Evolutionary conservation across 1,284 basidiomycete species (phyloP), one percentile per base, ranked within the genome.

Genomic region (Sutorius eximius): DNA sequence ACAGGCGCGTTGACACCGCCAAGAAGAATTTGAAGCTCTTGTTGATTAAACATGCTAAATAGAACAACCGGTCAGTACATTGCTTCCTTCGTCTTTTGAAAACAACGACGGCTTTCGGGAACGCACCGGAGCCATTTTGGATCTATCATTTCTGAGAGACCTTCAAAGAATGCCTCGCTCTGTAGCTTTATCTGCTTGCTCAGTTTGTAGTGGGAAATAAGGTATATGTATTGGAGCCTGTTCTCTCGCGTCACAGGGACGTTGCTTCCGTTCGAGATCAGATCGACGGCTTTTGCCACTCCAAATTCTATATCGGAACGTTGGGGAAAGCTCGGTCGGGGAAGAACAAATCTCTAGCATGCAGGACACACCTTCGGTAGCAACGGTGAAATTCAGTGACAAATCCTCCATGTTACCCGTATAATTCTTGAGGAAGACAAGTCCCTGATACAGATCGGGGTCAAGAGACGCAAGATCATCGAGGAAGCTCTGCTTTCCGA

Each of bases 381-480:
- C 86, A 33, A 97, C 82, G 0, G 94, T 92, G 61, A 98, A 98
- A 68, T 93, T 97, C 42, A 99, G 75, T 0, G 93, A 85, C n/a
- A 99, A 77, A 46, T 98, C 95, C 61, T 98, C 95, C 11, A 87
- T 84, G 63, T 96, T 85, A 3, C 89, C 92, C 0, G 83, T 77
- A 67, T 96, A 97, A 66, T 97, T 93, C 71, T 98, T 99, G 42
- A 99, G 81, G 74, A 89, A 93, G 59, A 97, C 82, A 1, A 98
- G 80, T 1, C 95, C 95, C 46, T 92, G 88, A 70, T 98, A 98
- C 15, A 99, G 77, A 58, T 97, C 95, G 0, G 86, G 87, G 64
- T 97, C 95, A n/a, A 97, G 81, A 2, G 93, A 95, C 0, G 85
- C 85, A 2, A 97, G 83, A 63, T 98, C 95, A 66, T 97, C 94